Base-by-base conservation (phyloP, 495 filamentous ascomycete species). In the Astrothelium macrocarpum region DNA sequence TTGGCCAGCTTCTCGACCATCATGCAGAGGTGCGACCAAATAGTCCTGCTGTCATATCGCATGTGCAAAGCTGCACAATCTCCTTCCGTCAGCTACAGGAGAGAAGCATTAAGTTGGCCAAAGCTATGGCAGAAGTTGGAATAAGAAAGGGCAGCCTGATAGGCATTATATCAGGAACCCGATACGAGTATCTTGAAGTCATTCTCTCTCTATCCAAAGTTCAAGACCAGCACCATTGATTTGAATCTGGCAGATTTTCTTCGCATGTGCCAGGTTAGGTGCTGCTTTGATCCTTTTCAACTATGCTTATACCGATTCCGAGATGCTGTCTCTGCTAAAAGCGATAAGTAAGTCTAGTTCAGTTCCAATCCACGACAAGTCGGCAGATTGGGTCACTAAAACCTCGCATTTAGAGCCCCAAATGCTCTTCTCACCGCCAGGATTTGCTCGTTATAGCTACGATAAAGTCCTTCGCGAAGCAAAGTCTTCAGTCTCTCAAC, bases 221-320 rank as follows among this genome's bases (percentile, higher is more conserved):
- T 62, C 18, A 25, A 12, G 39, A 46, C n/a, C 25, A 56, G 25
- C 16, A 25, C 25, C 23, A 32, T 62, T 32, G n/a, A 42, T 25
- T 7, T 29, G 32, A 5, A 43, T 25, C 28, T 56, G 25, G 49
- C 31, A 62, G 66, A 68, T 63, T 12, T 64, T 68, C 32, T 68
- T 68, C 53, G 66, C 66, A 42, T 68, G 66, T 53, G 45, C 59
- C 20, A 10, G 43, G n/a, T 49, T 68, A 14, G 65, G 65, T 2
- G 65, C 65, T 28, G 65, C 65, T 59, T 32, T 64, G 25, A 65
- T 65, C 32, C 59, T 66, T 20, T 62, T 69, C 36, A 69, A 69
- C 62, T 69, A 69, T 34, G 67, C 67, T 2, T 69, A 69, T 58
- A 66, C 67, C 42, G 53, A 60, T 3, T 64, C 64, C 4, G 67